These are phyloP conservation scores for Fragilaria crotonensis DNA, from an alignment of 108 stramenopile species.

Conservation along the genomic window DNA sequence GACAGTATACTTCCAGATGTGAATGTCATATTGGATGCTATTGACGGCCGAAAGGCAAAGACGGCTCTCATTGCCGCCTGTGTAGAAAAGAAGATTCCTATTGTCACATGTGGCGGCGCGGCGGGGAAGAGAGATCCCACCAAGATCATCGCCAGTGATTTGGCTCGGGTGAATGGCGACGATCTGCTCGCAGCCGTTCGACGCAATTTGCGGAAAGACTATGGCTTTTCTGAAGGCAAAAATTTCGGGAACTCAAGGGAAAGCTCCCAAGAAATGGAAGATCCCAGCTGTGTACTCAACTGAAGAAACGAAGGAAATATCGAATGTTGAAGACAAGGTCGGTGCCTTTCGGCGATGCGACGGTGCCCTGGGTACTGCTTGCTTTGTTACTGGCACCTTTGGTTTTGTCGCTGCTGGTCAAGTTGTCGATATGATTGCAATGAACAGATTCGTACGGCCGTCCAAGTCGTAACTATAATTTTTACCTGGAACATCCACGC, in stretches of 20 bases:
- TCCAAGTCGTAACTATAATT: slow-evolving; percentile 21
- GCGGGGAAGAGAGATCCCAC: slow-evolving; percentile 76
- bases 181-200: slow-evolving; percentile 47
- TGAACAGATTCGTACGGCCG: slow-evolving; percentile 41
- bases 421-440: slow-evolving; percentile 74
- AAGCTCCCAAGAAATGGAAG: slow-evolving; percentile 44
- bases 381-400: slow-evolving; percentile 73
- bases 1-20: slow-evolving; percentile 23
- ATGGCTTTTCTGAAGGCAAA: slow-evolving; percentile 59
- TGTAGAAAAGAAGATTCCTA: slow-evolving; percentile 35
- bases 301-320: slow-evolving; percentile 37
- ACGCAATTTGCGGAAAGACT: slow-evolving; percentile 52
- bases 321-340: background rate
- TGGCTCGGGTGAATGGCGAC: slow-evolving; percentile 52
- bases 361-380: slow-evolving; percentile 71
- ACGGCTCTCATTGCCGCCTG: slow-evolving; percentile 65
- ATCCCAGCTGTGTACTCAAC: slow-evolving; percentile 67
- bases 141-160: slow-evolving; percentile 49
- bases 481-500: no score
- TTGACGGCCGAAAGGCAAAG: slow-evolving; percentile 66
- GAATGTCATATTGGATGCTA: slow-evolving; percentile 65
- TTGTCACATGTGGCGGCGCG: slow-evolving; percentile 84
- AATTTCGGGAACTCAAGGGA: slow-evolving; percentile 15
- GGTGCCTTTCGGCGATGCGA: slow-evolving; percentile 56
- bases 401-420: slow-evolving; percentile 66